Evolutionary conservation across 2,329 filamentous ascomycete genomes (phyloP).

Genomic region (Pezicula carpinea): DNA sequence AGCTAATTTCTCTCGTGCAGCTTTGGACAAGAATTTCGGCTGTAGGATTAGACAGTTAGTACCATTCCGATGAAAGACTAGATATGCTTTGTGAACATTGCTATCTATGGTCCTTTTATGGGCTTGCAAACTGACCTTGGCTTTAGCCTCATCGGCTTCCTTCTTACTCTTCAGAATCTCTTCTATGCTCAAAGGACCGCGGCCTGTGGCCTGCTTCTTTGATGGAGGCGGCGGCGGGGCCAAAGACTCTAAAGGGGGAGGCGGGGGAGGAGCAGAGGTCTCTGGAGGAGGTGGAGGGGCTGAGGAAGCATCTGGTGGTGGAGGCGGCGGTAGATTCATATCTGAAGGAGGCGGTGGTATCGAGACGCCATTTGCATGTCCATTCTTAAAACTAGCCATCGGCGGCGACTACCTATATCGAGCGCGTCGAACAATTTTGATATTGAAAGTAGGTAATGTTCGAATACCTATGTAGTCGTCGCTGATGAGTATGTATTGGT

Average conservation of each 20-base stretch:
- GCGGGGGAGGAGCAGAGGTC: slow-evolving; percentile 23
- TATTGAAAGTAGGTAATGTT: background rate
- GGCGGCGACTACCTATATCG: too few relatives aligned
- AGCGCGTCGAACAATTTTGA: too few relatives aligned
- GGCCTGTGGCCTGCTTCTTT: slow-evolving; percentile 30
- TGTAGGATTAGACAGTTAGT: slow-evolving; percentile 30
- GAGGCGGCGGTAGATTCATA: slow-evolving; percentile 27
- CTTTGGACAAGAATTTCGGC: slow-evolving; percentile 82
- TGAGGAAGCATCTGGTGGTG: slow-evolving; percentile 32
- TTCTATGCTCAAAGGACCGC: slow-evolving; percentile 70
- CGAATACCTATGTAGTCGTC: too few relatives aligned
- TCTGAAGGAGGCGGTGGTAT: slow-evolving; percentile 19
- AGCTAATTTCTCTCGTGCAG: slow-evolving; percentile 74
- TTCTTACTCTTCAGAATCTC: slow-evolving; percentile 82
- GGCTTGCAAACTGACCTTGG: slow-evolving; percentile 51
- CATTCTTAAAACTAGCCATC: slow-evolving; percentile 20
- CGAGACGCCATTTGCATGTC: slow-evolving; percentile 13
- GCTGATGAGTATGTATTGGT: too few relatives aligned
- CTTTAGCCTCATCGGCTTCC: slow-evolving; percentile 75
- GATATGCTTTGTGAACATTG: slow-evolving; percentile 25
- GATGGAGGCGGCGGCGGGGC: slow-evolving; percentile 29
- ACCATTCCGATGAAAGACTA: slow-evolving; percentile 17
- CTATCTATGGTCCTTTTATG: slow-evolving; percentile 12
- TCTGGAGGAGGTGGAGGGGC: slow-evolving; percentile 37
- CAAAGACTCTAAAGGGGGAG: slow-evolving; percentile 6